Base-by-base conservation (phyloP, 169 alveolate genomes). In the Plasmodium chabaudi region DNA sequence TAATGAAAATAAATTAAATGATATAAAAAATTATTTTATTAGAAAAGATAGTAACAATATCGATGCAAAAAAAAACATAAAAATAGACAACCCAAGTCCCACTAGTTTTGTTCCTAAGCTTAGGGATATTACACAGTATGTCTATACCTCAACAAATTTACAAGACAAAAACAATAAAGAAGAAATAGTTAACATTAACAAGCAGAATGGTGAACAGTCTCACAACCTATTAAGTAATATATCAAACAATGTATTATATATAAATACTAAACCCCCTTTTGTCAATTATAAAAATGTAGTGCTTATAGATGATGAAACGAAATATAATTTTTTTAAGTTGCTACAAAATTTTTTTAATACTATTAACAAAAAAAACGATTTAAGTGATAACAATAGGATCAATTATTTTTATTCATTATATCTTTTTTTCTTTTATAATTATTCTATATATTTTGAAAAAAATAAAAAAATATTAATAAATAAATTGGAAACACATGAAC, bases 381-480 rank as follows among this genome's bases (percentile, higher is more conserved):
- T 27, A 53, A 55, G 27, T 23, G 34, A 21, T 23, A 5, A 64
- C 12, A 17, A 27, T 63, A 55, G 69, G 17, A 39, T 15, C 27
- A 75, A 75, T 46, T 53, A 21, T 49, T 7, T 12, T 51, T 75
- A 75, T 39, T 53, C 61, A 34, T 12, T 47, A 51, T 75, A 57
- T 27, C 88, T 75, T 49, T 63, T 63, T 1, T 63, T 47, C 56
- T 49, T 75, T 17, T 75, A 75, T 65, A 75, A 63, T 63, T 75
- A 75, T 68, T 56, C 60, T 39, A n/a, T 68, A 39, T 23, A 10
- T 44, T 49, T 75, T 51, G 65, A 65, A 17, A 60, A 42, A 65
- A 23, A 61, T 53, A 15, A 64, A 44, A 63, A 60, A 47, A 63
- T 63, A 47, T 61, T 75, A 17, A 56, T 61, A 44, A 75, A 46